phyloP scores from a whole-genome alignment of 345 rosid species.

The Arabis alpina region DNA sequence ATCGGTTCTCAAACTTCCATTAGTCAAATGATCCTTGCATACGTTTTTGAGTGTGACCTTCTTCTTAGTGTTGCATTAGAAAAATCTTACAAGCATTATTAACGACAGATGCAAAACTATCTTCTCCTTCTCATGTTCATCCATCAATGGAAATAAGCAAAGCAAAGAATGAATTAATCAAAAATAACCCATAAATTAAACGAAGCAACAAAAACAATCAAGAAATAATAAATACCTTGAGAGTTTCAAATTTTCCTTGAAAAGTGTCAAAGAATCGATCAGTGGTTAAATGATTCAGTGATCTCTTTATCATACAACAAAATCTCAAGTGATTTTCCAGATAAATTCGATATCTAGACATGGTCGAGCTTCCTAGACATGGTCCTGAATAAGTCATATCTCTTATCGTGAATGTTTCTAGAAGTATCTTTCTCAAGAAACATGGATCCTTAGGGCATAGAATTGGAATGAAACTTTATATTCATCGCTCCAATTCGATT shows the following conservation, averaged over 20 bases:
- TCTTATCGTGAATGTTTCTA: conserved; percentile 53
- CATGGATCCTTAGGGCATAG: conserved; percentile 56
- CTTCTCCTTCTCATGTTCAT: conserved; percentile 65
- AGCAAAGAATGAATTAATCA: too few species aligned
- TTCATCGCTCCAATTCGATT: conserved; percentile 30
- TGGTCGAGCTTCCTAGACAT: conserved; percentile 89
- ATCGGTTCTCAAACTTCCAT: conserved; percentile 55
- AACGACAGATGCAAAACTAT: too few species aligned
- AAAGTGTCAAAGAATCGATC: conserved; percentile 84
- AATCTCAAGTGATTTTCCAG: conserved; percentile 51
- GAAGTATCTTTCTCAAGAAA: conserved; percentile 31
- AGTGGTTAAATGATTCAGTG: conserved; percentile 58
- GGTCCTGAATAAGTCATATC: conserved; percentile 85
- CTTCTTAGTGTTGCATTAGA: too few species aligned
- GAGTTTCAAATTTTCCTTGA: conserved; percentile 85
- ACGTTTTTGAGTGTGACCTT: too few species aligned
- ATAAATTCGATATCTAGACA: conserved; percentile 65
- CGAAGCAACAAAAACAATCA: background rate
- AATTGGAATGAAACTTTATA: conserved; percentile 61
- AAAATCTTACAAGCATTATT: too few species aligned
- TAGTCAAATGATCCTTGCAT: too few species aligned
- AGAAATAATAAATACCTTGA: conserved; percentile 51
- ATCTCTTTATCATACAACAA: conserved; percentile 44
- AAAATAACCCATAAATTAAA: too few species aligned
- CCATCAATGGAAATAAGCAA: background rate